Evolutionary conservation across 129 eudicot species (phyloP), one percentile per base, ranked within the genome.

Genomic region (Flaveria trinervia): DNA sequence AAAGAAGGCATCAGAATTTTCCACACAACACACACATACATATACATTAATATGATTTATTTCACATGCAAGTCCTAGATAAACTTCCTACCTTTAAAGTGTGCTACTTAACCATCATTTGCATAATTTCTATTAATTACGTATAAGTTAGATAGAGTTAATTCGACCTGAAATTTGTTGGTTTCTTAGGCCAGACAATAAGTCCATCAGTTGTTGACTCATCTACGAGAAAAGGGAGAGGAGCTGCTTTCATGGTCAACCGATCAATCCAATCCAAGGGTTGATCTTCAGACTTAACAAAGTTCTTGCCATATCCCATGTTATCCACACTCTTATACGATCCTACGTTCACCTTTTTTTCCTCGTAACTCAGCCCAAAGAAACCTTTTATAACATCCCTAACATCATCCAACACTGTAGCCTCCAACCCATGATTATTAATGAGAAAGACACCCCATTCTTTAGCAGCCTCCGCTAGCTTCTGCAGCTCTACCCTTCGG

Each of bases 181-280:
- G 79, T 61, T 61, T 61, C 10, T 65, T 75, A 73, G 92, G 92
- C 87, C 91, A 87, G 73, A 82, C 75, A 70, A 30, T 39, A 72
- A 87, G 81, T 2, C 65, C 82, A 25, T 79, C 46, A 48, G 80
- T 78, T 17, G 80, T 71, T 45, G 79, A 78, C 50, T 76, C 65
- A 51, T 76, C 80, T 30, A 52, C 64, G 2, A 80, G 84, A 81
- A 84, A 69, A 4, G 7, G 39, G 7, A 33, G 39, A 11, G 92
- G 92, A 82, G 89, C 81, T 18, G 82, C 89, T 75, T 57, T 83
- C 85, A 87, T 73, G 36, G 87, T 56, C 46, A 87, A 43, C 9
- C 89, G 89, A 80, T 87, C 91, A 60, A 82, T 76, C 91, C 88
- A 87, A 76, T 87, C 88, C 82, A 84, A 73, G 0, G 82, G 76